A percentile compares a stretch with the other conserved stretches of the same genome.
Conservation (phyloP, 371 early-diverging fungal species). For the Smittium mucronatum region DNA sequence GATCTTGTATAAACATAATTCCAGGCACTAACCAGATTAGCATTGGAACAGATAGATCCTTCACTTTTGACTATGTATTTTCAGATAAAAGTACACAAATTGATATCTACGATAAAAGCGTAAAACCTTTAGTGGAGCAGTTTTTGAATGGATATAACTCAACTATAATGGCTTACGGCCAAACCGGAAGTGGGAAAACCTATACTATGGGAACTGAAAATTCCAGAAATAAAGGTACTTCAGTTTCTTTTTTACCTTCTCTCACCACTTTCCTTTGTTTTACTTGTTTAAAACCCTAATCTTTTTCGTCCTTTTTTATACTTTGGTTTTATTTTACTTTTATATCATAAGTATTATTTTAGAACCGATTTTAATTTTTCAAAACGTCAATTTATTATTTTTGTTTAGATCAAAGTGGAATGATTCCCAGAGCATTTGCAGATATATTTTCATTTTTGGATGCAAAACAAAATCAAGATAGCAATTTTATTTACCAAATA, state of each 20-base stretch:
- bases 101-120: conserved; percentile 57
- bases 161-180: conserved; percentile 93
- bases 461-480: conserved; percentile 6
- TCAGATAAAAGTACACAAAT: conserved; percentile 56
- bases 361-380: too few species aligned
- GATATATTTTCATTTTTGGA: conserved; percentile 21
- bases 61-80: conserved; percentile 83
- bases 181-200: conserved; percentile 96
- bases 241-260: conserved; percentile 27
- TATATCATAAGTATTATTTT: too few species aligned
- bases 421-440: conserved; percentile 26
- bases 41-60: conserved; percentile 37
- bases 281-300: neutral
- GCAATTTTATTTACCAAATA: conserved; percentile 39
- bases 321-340: neutral
- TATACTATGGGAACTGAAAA: conserved; percentile 94
- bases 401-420: conserved; percentile 10
- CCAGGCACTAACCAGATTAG: conserved; percentile 30
- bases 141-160: conserved; percentile 92
- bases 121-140: conserved; percentile 56
- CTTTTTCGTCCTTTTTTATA: conserved; percentile 3
- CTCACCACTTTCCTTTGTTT: conserved; percentile 49
- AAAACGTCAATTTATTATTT: too few species aligned
- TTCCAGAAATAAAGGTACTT: conserved; percentile 40
- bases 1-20: conserved; percentile 28